A percentile compares a stretch with the other conserved stretches of the same genome.
phyloP scores from a whole-genome alignment of 441 rosid genomes.

The Erodium chrysanthum region DNA sequence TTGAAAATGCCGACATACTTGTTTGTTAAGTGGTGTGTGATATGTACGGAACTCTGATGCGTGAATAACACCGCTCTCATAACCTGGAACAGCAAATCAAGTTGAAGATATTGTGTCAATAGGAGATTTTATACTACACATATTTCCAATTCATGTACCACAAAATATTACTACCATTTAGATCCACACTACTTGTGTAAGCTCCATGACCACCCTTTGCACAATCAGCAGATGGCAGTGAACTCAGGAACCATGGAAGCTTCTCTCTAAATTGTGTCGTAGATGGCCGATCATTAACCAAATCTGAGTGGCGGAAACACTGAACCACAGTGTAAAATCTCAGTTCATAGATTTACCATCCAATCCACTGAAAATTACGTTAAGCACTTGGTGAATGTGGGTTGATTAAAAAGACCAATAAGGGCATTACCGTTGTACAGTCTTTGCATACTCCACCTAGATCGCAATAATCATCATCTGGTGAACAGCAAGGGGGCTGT shows the following conservation, averaged over 20 bases:
- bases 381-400: not conserved
- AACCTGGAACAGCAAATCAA: slow-evolving; percentile 32
- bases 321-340: slow-evolving; percentile 29
- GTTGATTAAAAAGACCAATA: slow-evolving; percentile 10
- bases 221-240: slow-evolving; percentile 73
- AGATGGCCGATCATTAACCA: slow-evolving; percentile 47
- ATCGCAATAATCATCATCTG: slow-evolving; percentile 54
- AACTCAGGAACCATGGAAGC: slow-evolving; percentile 65
- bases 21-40: slow-evolving; percentile 62
- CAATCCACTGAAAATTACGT: not conserved
- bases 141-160: not conserved
- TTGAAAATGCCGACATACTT: slow-evolving; percentile 32
- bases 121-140: not conserved
- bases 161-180: slow-evolving; percentile 40
- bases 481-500: slow-evolving; percentile 86
- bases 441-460: slow-evolving; percentile 54
- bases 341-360: slow-evolving; percentile 17
- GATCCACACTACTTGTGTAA: slow-evolving; percentile 55
- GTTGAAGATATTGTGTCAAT: slow-evolving; percentile 3
- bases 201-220: slow-evolving; percentile 87
- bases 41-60: slow-evolving; percentile 71
- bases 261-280: slow-evolving; percentile 53
- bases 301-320: slow-evolving; percentile 63
- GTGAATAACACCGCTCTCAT: slow-evolving; percentile 47
- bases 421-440: slow-evolving; percentile 53